Evolutionary conservation across 2,329 filamentous ascomycete genomes (phyloP).

Genomic region (Beauveria sp.): DNA sequence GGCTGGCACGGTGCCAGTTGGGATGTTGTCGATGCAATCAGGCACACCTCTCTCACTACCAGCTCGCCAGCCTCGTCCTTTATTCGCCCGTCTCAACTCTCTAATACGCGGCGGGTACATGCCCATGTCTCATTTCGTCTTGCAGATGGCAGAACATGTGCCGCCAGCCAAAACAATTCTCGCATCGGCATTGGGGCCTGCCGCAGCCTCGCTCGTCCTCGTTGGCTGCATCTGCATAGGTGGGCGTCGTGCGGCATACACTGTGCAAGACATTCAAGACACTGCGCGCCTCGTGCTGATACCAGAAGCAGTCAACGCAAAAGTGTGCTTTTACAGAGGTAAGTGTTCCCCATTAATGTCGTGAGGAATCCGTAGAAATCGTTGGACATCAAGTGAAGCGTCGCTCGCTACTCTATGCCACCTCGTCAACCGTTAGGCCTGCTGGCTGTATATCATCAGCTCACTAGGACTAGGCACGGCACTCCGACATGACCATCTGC

Average conservation of each 20-base stretch:
- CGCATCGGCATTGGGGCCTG: background rate
- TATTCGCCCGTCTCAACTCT: background rate
- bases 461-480: background rate
- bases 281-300: background rate
- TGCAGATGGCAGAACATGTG: background rate
- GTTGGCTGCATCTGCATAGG: slow-evolving; percentile 1
- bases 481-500: too few species aligned
- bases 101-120: background rate
- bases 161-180: background rate
- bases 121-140: background rate
- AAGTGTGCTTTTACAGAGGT: background rate
- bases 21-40: background rate
- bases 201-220: background rate
- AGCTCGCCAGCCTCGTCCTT: background rate
- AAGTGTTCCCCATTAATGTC: background rate
- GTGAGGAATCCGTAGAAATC: background rate
- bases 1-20: background rate
- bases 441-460: background rate
- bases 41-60: background rate
- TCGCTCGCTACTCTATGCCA: background rate
- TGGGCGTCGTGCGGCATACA: background rate
- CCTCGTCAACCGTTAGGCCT: background rate
- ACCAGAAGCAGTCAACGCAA: background rate
- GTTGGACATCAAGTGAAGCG: background rate
- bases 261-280: background rate